These are phyloP conservation scores for Colletotrichum siamense DNA, from an alignment of 2,329 filamentous ascomycete species.

Conservation along the genomic window DNA sequence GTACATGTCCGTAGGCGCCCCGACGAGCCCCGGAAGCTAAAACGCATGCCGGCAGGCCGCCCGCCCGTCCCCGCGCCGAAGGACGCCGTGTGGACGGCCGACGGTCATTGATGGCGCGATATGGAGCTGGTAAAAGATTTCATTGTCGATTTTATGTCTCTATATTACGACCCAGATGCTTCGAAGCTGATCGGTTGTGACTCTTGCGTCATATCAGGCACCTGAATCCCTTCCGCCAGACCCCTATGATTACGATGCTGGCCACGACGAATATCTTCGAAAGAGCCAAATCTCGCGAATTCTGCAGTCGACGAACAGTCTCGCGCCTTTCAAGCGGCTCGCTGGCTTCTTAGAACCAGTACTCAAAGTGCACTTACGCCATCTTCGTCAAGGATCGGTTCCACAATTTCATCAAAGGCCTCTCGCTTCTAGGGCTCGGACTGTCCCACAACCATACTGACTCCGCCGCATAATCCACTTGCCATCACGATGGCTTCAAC, in stretches of 20 bases:
- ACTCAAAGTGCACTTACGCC: background rate
- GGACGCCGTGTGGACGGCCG: background rate
- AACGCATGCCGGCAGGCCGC: background rate
- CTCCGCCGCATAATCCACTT: background rate
- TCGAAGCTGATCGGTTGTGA: too few relatives aligned
- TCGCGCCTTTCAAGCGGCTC: background rate
- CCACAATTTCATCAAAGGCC: background rate
- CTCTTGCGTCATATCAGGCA: background rate
- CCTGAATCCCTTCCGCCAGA: too few relatives aligned
- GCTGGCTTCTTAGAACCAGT: background rate
- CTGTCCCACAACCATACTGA: background rate
- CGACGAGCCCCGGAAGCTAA: background rate
- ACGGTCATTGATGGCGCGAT: rapidly evolving
- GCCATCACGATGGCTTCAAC: background rate
- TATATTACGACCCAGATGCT: too few relatives aligned
- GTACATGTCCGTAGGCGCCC: background rate
- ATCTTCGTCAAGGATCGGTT: background rate
- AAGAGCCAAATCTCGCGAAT: background rate
- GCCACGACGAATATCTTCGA: background rate
- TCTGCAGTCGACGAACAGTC: background rate
- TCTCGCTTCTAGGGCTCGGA: background rate
- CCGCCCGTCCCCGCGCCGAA: background rate
- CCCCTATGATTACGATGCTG: too few relatives aligned
- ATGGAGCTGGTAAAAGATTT: rapidly evolving
- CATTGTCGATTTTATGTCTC: background rate